A percentile compares a stretch with the other conserved stretches of the same genome.
phyloP scores from a whole-genome alignment of 306 rosid genomes.

The Acmispon strigosus region DNA sequence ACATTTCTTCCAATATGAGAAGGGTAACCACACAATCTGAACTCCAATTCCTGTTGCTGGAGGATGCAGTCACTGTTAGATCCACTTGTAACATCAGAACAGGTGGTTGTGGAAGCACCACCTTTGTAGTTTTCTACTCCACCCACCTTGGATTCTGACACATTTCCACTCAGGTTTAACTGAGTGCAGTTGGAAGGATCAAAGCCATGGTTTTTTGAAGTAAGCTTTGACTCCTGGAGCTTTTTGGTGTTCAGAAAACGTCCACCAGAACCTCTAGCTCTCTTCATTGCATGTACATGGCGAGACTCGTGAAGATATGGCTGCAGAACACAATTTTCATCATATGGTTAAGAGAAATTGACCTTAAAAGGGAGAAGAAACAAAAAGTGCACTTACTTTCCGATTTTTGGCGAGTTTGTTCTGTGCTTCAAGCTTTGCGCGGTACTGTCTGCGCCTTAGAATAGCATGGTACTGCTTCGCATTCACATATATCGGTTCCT shows the following conservation, averaged over 20 bases:
- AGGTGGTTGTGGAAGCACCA: conserved; percentile 25
- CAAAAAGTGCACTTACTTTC: conserved; percentile 38
- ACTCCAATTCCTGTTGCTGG: conserved; percentile 29
- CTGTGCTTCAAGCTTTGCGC: conserved; percentile 71
- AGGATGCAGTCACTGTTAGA: conserved; percentile 24
- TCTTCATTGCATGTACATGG: conserved; percentile 65
- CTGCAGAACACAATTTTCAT: conserved; percentile 29
- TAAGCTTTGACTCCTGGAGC: conserved; percentile 22
- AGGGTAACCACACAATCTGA: conserved; percentile 47
- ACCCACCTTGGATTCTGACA: conserved; percentile 20
- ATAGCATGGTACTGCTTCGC: conserved; percentile 92
- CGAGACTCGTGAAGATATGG: conserved; percentile 79
- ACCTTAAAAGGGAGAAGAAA: neutral
- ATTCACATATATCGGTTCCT: conserved; percentile 76
- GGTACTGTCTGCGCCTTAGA: conserved; percentile 76
- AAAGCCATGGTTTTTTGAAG: conserved; percentile 1
- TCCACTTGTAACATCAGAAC: conserved; percentile 17
- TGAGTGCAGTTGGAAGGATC: conserved; percentile 19
- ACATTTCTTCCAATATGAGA: conserved; percentile 30
- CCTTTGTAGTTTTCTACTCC: conserved; percentile 32
- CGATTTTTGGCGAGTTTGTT: conserved; percentile 58
- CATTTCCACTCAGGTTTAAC: conserved; percentile 17
- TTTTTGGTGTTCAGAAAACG: conserved; percentile 59
- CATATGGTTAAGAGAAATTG: neutral
- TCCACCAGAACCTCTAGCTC: conserved; percentile 75